Conservation (phyloP, 2,329 filamentous ascomycete genomes). For the Trichoderma sp. region DNA sequence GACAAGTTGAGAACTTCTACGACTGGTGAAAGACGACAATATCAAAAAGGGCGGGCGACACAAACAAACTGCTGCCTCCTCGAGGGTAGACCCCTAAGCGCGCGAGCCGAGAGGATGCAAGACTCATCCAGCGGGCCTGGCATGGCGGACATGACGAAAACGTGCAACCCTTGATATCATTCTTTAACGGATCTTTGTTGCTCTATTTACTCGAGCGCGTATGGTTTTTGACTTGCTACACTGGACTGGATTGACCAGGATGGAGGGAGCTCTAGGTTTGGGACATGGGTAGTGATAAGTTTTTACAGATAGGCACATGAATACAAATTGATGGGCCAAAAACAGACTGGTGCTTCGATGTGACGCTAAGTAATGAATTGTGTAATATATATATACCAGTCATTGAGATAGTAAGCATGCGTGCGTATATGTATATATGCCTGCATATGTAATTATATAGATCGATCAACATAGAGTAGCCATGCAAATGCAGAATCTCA, state of each 20-base stretch:
- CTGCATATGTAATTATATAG: background rate
- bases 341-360: background rate
- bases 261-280: constrained; percentile 5
- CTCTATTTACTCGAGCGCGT: constrained; percentile 21
- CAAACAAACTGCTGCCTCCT: constrained; percentile 24
- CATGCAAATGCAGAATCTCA: background rate
- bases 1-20: constrained; percentile 9
- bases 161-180: constrained; percentile 1
- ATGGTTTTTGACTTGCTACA: constrained; percentile 17
- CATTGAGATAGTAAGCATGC: background rate
- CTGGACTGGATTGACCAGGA: constrained; percentile 10
- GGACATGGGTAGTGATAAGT: constrained; percentile 38
- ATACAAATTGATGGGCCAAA: constrained; percentile 36
- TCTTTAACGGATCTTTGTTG: constrained; percentile 5
- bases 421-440: background rate
- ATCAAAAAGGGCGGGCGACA: constrained; percentile 3
- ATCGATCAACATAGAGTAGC: background rate
- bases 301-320: constrained; percentile 37
- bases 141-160: constrained; percentile 19
- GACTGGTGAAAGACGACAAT: constrained; percentile 1
- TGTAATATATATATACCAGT: too few species aligned
- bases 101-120: constrained; percentile 8
- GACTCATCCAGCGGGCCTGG: constrained; percentile 26
- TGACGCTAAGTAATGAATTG: background rate
- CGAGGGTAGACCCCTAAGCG: constrained; percentile 14